phyloP scores from a whole-genome alignment of 495 filamentous ascomycete genomes.

The Xanthoparmelia taractica region DNA sequence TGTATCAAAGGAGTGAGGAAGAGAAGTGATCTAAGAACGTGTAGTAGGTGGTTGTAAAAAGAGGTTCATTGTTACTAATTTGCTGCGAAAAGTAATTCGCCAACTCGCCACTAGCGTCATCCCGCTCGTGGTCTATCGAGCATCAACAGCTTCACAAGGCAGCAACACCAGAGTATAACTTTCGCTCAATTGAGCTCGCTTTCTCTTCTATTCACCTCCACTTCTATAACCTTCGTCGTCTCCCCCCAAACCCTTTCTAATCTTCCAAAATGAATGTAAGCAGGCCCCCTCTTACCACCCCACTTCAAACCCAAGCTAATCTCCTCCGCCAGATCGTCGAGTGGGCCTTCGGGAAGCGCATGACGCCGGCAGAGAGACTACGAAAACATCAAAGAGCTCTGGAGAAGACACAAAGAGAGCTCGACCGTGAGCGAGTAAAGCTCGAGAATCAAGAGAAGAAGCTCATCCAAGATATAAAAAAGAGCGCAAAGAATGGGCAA shows the following conservation, averaged over 20 bases:
- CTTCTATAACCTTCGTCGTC: background rate
- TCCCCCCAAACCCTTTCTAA: background rate
- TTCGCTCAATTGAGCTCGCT: constrained; percentile 13
- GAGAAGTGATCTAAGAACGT: background rate
- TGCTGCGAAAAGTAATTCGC: background rate
- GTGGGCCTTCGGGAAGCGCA: constrained; percentile 98
- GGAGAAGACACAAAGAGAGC: constrained; percentile 92
- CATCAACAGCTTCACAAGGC: constrained; percentile 9
- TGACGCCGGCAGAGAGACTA: constrained; percentile 92
- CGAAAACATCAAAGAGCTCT: constrained; percentile 95
- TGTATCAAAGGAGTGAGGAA: background rate
- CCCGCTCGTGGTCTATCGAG: constrained; percentile 5
- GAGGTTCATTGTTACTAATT: constrained; percentile 10
- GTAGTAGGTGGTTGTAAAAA: background rate
- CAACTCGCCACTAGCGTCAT: constrained; percentile 15
- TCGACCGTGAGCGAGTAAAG: constrained; percentile 88
- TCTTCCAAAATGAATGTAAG: constrained; percentile 54
- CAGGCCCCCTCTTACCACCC: background rate
- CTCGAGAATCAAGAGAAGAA: constrained; percentile 98
- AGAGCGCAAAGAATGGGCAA: constrained; percentile 94
- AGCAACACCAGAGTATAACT: constrained; percentile 8
- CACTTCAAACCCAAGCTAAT: constrained; percentile 20
- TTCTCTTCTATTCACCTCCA: background rate
- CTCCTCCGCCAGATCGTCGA: constrained; percentile 64
- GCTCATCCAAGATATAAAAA: constrained; percentile 88